Evolutionary conservation across 108 stramenopile genomes (phyloP), one percentile per base, ranked within the genome.

Genomic region (Pseudonitzschia multiseries): DNA sequence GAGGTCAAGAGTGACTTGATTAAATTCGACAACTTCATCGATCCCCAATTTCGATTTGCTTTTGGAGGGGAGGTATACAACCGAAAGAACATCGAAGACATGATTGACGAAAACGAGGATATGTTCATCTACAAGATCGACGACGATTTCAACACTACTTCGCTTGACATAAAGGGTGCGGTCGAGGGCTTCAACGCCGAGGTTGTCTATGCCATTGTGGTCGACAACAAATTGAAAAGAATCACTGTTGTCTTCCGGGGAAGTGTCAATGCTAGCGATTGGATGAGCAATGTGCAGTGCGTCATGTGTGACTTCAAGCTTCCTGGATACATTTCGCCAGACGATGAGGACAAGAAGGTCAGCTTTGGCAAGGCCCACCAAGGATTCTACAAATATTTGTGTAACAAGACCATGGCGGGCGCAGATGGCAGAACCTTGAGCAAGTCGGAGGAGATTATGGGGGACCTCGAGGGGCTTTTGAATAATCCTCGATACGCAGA

Each of bases 381-480:
- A 12, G 54, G 54, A 56, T 56, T 56, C 54, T 56, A 56, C 54
- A 56, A 56, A 26, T 56, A 56, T 20, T 22, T 56, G 4, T 56
- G 13, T 10, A 20, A 3, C 1, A 56, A 56, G 54, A 56, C 54
- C 2, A 24, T 24, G 54, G 26, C 20, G n/a, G 54, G 22, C 9
- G 10, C 1, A 4, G 20, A 26, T 20, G 54, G 54, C 1, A 56
- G 13, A 2, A 56, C n/a, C 24, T 24, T 20, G 26, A 26, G 22
- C 54, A 56, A 56, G 22, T 13, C 17, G 4, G 54, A 56, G 20
- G 54, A 56, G 24, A 56, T 56, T 2, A 26, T 56, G 24, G 54
- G 54, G 5, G 20, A 26, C 9, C 54, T 56, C 54, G 20, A 56
- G 22, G 54, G 24, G 2, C 20, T 56, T 26, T 26, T 56, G 17